Conservation (phyloP, 352 stramenopile genomes). For the Phytophthora hibernalis region DNA sequence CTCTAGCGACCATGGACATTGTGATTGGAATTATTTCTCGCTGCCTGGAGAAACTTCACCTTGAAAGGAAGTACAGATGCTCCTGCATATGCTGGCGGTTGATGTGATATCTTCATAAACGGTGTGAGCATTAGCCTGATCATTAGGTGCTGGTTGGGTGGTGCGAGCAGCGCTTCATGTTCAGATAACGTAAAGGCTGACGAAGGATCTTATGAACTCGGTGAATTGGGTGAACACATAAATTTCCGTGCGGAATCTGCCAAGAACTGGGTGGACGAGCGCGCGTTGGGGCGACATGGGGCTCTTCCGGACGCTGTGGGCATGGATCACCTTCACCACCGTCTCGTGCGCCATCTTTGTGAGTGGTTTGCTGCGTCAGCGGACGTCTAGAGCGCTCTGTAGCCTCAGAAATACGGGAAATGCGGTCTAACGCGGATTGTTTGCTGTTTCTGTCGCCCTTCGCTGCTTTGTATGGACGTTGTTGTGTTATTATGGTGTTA, state of each 20-base stretch:
- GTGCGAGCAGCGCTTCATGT: neutral
- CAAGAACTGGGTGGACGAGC: neutral
- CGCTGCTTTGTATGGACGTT: neutral
- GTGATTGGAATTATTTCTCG: no score
- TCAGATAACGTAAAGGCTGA: slow-evolving; percentile 3
- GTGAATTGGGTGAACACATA: neutral
- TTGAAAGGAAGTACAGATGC: neutral
- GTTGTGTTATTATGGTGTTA: neutral
- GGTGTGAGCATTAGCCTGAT: neutral
- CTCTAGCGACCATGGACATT: neutral
- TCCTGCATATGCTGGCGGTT: neutral
- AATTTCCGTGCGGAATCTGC: slow-evolving; percentile 24
- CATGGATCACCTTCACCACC: slow-evolving; percentile 66
- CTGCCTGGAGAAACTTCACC: no score
- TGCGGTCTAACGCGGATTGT: neutral
- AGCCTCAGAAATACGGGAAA: neutral
- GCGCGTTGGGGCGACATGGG: slow-evolving; percentile 28
- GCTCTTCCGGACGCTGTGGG: slow-evolving; percentile 32
- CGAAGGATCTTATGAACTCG: neutral
- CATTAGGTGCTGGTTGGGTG: neutral
- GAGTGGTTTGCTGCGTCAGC: slow-evolving; percentile 21
- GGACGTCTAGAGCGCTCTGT: slow-evolving; percentile 1
- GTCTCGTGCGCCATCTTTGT: slow-evolving; percentile 70
- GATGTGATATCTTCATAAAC: neutral
- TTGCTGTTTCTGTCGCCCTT: slow-evolving; percentile 1